Evolutionary conservation across 1,284 basidiomycete genomes (phyloP).

Genomic region (Apiotrichum mycotoxinovorans): DNA sequence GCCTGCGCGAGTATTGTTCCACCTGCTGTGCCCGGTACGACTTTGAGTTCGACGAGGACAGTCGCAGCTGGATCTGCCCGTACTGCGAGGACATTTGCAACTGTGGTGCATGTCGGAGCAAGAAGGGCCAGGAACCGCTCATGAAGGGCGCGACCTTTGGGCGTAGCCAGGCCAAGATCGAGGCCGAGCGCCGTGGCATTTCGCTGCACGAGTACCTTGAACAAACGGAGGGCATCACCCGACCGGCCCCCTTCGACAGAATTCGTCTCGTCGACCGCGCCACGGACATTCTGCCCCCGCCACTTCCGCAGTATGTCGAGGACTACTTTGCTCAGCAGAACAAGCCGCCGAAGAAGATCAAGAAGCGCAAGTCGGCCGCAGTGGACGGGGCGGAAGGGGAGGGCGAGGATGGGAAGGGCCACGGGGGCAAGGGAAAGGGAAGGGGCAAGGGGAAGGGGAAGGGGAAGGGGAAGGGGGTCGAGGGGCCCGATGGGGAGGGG

Average conservation of each 20-base stretch:
- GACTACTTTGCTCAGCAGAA: slow-evolving; percentile 6
- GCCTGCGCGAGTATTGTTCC: slow-evolving; percentile 35
- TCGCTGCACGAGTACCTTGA: slow-evolving; percentile 32
- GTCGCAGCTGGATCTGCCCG: slow-evolving; percentile 44
- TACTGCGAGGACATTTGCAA: slow-evolving; percentile 29
- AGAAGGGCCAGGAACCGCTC: not conserved
- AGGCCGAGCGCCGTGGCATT: slow-evolving; percentile 11
- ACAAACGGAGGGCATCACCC: slow-evolving; percentile 7
- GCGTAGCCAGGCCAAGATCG: not conserved
- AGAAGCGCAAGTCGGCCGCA: not conserved
- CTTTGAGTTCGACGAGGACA: slow-evolving; percentile 43
- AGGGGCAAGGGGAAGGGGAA: slow-evolving; percentile 1
- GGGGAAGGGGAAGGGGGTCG: not conserved
- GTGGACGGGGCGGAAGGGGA: too few species aligned
- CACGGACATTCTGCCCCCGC: slow-evolving; percentile 30
- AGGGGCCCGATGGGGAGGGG: not conserved
- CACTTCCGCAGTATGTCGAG: slow-evolving; percentile 22
- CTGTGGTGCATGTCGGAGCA: not conserved
- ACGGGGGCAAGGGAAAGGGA: not conserved
- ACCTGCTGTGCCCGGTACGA: slow-evolving; percentile 44
- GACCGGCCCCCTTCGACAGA: slow-evolving; percentile 27
- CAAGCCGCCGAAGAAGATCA: not conserved
- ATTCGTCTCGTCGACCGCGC: slow-evolving; percentile 34
- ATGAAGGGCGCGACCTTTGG: not conserved
- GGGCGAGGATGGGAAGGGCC: not conserved